phyloP scores from a whole-genome alignment of 2,329 filamentous ascomycete genomes.

The Lomentospora prolificans region DNA sequence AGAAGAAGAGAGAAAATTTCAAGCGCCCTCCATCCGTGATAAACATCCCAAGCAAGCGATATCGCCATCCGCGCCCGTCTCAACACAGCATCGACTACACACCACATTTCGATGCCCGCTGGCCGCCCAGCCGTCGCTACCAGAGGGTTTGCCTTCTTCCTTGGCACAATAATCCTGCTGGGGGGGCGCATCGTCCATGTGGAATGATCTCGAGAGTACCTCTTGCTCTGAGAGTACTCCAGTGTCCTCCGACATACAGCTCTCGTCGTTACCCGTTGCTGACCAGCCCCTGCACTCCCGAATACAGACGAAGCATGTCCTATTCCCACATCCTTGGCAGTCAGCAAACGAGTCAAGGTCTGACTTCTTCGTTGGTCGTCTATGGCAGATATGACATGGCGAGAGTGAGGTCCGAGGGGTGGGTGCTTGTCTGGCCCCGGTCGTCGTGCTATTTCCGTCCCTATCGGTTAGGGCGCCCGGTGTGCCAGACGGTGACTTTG shows the following conservation, averaged over 20 bases:
- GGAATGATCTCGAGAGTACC: slow-evolving; percentile 33
- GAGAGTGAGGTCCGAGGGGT: slow-evolving; percentile 21
- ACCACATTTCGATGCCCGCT: slow-evolving; percentile 42
- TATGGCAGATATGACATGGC: slow-evolving; percentile 59
- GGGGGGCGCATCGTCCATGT: slow-evolving; percentile 35
- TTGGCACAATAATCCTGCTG: background rate
- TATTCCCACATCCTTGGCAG: slow-evolving; percentile 50
- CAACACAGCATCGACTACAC: slow-evolving; percentile 60
- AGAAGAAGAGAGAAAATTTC: slow-evolving; percentile 9
- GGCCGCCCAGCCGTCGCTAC: slow-evolving; percentile 24
- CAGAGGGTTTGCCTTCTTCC: background rate
- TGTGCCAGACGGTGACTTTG: slow-evolving; percentile 18
- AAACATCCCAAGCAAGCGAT: slow-evolving; percentile 58
- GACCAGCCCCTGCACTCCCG: slow-evolving; percentile 48
- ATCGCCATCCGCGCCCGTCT: slow-evolving; percentile 53
- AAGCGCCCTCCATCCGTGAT: slow-evolving; percentile 25
- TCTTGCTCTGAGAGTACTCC: slow-evolving; percentile 22
- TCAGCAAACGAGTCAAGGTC: slow-evolving; percentile 58
- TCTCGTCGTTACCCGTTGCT: slow-evolving; percentile 22
- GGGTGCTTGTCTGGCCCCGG: background rate
- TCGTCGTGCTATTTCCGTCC: background rate
- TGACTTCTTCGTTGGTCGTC: slow-evolving; percentile 52
- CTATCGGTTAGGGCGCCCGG: slow-evolving; percentile 5
- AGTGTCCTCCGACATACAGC: slow-evolving; percentile 25
- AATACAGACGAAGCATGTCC: slow-evolving; percentile 62